Conservation (phyloP, 2,329 filamentous ascomycete species). For the Colletotrichum sp. region DNA sequence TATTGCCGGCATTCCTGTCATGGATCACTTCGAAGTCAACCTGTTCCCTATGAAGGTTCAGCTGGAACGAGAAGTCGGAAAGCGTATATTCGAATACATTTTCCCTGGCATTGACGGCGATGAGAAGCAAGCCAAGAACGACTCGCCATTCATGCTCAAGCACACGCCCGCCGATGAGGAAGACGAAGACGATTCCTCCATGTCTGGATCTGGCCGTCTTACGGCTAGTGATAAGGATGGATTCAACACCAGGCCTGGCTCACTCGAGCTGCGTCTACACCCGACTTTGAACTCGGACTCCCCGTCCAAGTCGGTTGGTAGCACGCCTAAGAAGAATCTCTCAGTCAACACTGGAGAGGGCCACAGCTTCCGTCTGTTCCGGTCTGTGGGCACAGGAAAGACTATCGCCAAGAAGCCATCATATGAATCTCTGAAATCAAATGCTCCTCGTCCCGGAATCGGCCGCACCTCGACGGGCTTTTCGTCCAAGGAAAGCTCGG, state of each 20-base stretch:
- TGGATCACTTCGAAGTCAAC: constrained; percentile 96
- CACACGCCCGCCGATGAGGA: constrained; percentile 55
- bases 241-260: constrained; percentile 69
- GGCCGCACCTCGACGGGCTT: constrained; percentile 51
- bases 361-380: constrained; percentile 58
- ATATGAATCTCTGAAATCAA: constrained; percentile 58
- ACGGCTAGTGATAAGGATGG: constrained; percentile 49
- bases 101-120: constrained; percentile 82
- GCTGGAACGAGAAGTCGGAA: constrained; percentile 89
- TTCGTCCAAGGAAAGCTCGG: constrained; percentile 45
- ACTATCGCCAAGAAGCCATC: constrained; percentile 58
- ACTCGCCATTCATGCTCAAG: constrained; percentile 64
- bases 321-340: constrained; percentile 50
- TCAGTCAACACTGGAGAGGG: constrained; percentile 53
- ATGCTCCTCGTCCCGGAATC: constrained; percentile 46
- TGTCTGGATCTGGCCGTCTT: constrained; percentile 43
- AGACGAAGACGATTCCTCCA: constrained; percentile 48
- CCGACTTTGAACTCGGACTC: constrained; percentile 75
- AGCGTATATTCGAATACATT: constrained; percentile 95
- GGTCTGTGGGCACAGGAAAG: constrained; percentile 46
- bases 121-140: constrained; percentile 54
- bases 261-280: constrained; percentile 80
- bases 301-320: constrained; percentile 30
- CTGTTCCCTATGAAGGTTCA: constrained; percentile 93
- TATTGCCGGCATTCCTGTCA: constrained; percentile 94